phyloP scores from a whole-genome alignment of 2,329 filamentous ascomycete genomes.

The Cladobotryum mycophilum region DNA sequence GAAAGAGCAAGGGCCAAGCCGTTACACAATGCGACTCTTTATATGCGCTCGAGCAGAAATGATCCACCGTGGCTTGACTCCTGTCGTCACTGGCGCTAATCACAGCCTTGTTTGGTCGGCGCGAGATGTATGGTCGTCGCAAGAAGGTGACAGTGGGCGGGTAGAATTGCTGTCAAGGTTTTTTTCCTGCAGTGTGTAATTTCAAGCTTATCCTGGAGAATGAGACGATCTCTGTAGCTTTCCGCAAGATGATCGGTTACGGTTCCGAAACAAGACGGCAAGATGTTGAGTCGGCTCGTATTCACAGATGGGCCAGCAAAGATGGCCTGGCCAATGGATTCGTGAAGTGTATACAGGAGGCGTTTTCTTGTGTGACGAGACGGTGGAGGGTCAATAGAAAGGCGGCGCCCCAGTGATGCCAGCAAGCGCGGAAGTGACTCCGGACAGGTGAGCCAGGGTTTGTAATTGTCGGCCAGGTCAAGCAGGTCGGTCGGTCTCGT shows the following conservation, averaged over 20 bases:
- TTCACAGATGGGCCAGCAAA: slow-evolving; percentile 16
- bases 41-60: slow-evolving; percentile 19
- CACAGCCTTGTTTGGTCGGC: not conserved
- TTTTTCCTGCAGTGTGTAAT: too few relatives aligned
- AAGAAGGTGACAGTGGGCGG: too few relatives aligned
- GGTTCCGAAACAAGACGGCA: slow-evolving; percentile 18
- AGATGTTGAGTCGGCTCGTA: slow-evolving; percentile 27
- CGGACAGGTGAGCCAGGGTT: slow-evolving; percentile 9
- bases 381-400: slow-evolving; percentile 21
- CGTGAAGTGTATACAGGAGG: slow-evolving; percentile 14
- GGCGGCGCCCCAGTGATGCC: slow-evolving; percentile 17
- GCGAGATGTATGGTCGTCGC: not conserved
- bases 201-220: not conserved
- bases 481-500: slow-evolving; percentile 1
- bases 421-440: slow-evolving; percentile 14
- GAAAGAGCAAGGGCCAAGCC: slow-evolving; percentile 20
- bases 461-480: slow-evolving; percentile 5
- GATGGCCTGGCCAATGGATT: slow-evolving; percentile 20
- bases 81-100: not conserved
- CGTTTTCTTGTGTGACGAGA: slow-evolving; percentile 20
- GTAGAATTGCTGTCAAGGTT: too few relatives aligned
- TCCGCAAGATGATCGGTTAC: slow-evolving; percentile 20
- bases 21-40: slow-evolving; percentile 25
- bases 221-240: slow-evolving; percentile 19
- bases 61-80: slow-evolving; percentile 12